A percentile compares a stretch with the other conserved stretches of the same genome.
phyloP scores from a whole-genome alignment of 352 stramenopile species.

The Plasmopara viticola region DNA sequence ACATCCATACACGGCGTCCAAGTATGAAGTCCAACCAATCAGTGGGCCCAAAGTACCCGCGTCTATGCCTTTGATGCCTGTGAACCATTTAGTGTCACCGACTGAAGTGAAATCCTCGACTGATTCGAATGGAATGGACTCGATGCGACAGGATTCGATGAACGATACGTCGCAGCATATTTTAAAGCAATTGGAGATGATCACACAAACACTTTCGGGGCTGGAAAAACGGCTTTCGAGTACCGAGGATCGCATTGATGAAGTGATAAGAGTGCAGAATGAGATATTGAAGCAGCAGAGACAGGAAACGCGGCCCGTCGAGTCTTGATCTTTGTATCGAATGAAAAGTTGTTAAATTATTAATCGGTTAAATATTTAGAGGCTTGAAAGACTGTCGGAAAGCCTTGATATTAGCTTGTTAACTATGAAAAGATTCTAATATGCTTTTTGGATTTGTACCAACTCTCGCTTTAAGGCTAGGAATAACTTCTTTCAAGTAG shows the following conservation, averaged over 20 bases:
- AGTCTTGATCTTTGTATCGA: slow-evolving; percentile 9
- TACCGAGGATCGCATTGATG: slow-evolving; percentile 71
- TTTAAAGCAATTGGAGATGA: slow-evolving; percentile 84
- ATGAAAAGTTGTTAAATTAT: no score
- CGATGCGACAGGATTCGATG: slow-evolving; percentile 7
- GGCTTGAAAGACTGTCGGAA: no score
- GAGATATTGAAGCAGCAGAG: slow-evolving; percentile 48
- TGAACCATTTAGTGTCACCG: slow-evolving; percentile 10
- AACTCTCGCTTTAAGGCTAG: no score
- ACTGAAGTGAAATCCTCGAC: slow-evolving; percentile 12
- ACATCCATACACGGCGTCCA: slow-evolving; percentile 29
- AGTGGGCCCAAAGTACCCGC: no score
- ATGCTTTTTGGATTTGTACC: no score
- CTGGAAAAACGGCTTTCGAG: slow-evolving; percentile 82
- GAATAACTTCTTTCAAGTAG: no score
- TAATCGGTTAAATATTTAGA: no score
- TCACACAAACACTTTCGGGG: slow-evolving; percentile 77
- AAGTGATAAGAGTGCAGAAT: slow-evolving; percentile 57
- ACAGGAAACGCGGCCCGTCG: slow-evolving; percentile 8
- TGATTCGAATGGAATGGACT: slow-evolving; percentile 7
- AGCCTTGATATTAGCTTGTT: no score
- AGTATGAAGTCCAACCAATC: slow-evolving; percentile 27
- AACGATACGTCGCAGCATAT: slow-evolving; percentile 83
- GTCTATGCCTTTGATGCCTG: slow-evolving; percentile 1
- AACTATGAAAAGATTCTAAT: no score